Evolutionary conservation across 768 basidiomycete genomes (phyloP), one percentile per base, ranked within the genome.

Genomic region (Trametes meyenii): DNA sequence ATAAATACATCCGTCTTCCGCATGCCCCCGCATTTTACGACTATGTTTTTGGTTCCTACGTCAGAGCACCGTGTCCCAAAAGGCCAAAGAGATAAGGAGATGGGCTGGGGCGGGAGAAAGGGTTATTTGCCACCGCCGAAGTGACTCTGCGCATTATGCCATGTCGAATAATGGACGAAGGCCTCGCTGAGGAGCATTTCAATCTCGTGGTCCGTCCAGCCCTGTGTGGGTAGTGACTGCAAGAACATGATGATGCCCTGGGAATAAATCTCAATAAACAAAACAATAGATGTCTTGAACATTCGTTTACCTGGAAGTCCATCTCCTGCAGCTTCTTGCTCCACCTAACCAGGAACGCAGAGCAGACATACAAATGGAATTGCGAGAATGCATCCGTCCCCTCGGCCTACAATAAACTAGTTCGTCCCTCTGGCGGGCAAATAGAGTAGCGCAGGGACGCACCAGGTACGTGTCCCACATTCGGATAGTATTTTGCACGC

Each of bases 381-480:
- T 98, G 94, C 14, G 96, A 98, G 76, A 99, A 99, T 12, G 97
- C 97, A 66, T 99, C 96, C 2, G 94, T 81, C 5, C 97, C 97
- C 76, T 99, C 97, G 14, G 96, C 90, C 97, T 99, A 29, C 38
- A 3, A 39, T 3, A 33, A 21, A 24, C 21, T 44, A 42, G 19
- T 13, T 19, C 14, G 40, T 33, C 10, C 5, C 23, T 16, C 2
- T 1, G 19, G 24, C 8, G 7, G n/a, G 13, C 0, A 42, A 33
- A 17, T 8, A 60, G 35, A 6, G 36, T 19, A 12, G 12, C 8
- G 48, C 24, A 14, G n/a, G 17, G 4, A 75, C 92, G 58, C 62
- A 98, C 97, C 70, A 99, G 77, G 75, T 99, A 99, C 13, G 97
- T 98, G 73, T 99, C 97, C 97, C 97, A 99, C 96, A 98, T 98